Conservation (phyloP, 495 filamentous ascomycete genomes). For the Xylaria cubensis region DNA sequence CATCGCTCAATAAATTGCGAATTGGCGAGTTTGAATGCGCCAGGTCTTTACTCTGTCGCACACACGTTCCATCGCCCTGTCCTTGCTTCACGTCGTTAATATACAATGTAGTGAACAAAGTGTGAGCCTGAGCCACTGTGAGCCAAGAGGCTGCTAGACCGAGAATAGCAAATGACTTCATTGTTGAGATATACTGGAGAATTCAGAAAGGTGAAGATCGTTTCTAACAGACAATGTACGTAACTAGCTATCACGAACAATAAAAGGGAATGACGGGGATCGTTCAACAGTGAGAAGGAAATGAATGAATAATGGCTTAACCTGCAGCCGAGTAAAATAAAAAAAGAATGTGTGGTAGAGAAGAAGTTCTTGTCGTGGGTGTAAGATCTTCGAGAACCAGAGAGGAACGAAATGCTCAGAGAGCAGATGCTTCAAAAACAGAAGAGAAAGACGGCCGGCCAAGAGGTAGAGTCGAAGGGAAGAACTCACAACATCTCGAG, state of each 20-base stretch:
- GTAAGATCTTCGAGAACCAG: neutral
- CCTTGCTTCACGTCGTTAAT: conserved; percentile 54
- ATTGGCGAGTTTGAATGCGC: conserved; percentile 55
- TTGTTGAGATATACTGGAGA: neutral
- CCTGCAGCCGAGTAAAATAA: neutral
- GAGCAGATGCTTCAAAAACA: conserved; percentile 14
- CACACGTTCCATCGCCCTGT: conserved; percentile 63
- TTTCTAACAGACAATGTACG: neutral
- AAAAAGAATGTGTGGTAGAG: neutral
- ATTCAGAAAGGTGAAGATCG: neutral
- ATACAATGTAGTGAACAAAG: conserved; percentile 62
- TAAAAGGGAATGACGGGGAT: neutral
- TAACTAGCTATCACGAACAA: too few relatives aligned
- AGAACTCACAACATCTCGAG: neutral
- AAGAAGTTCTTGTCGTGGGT: neutral
- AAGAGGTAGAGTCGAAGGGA: conserved; percentile 9
- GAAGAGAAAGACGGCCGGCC: conserved; percentile 5
- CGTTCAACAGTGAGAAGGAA: conserved; percentile 13
- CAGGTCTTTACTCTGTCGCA: conserved; percentile 58
- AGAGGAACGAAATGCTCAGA: conserved; percentile 16
- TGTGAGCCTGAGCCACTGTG: conserved; percentile 52
- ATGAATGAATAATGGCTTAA: conserved; percentile 12
- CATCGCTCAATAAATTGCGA: conserved; percentile 50
- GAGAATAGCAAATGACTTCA: conserved; percentile 28
- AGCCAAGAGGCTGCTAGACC: conserved; percentile 16